Base-by-base conservation (phyloP, 2,329 filamentous ascomycete genomes). In the Botrytis deweyae region DNA sequence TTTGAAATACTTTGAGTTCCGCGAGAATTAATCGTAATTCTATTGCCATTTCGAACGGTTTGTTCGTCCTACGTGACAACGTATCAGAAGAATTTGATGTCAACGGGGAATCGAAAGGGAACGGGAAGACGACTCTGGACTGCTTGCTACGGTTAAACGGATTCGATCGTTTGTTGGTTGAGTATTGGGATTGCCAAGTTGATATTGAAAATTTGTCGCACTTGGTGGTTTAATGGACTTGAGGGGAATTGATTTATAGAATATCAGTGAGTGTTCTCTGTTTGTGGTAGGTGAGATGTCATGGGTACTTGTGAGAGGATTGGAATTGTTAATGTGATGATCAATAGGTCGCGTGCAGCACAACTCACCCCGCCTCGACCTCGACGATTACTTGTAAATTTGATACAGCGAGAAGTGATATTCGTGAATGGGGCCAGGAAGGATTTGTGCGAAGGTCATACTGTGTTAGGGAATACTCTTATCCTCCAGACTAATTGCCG, bases 351-450 rank as follows among this genome's bases (percentile, higher is more conserved):
- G 38, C 49, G 52, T 58, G 55, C 61, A 73, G 64, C 62, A 73
- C 71, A 62, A 73, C 64, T 62, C 64, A 62, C 64, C 64, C 55
- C 64, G 55, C 55, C 55, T 69, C 71, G 46, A 55, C 49, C 40
- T 58, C 55, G 62, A 68, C 9, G 40, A 59, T 65, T 38, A 68
- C 25, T 72, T 42, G 62, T 18, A 38, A 46, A 38, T 68, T 44
- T 25, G 29, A 42, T 40, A 68, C 22, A 18, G 12, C n/a, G n/a
- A 68, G 22, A 44, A 46, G n/a, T 7, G 4, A 22, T 49, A 9
- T 29, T 44, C 68, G 52, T 55, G 49, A 9, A 36, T 36, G 66
- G 52, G 55, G 36, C 12, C 38, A 42, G 38, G 66, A 58, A 29
- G 66, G 12, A 25, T 44, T 44, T 58, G 38, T 58, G 65, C 36